Percentiles rank a stretch among this genome's conserved stretches.
These are phyloP conservation scores for Thielaviopsis punctulata DNA, from an alignment of 2,329 filamentous ascomycete genomes.

Conservation along the genomic window DNA sequence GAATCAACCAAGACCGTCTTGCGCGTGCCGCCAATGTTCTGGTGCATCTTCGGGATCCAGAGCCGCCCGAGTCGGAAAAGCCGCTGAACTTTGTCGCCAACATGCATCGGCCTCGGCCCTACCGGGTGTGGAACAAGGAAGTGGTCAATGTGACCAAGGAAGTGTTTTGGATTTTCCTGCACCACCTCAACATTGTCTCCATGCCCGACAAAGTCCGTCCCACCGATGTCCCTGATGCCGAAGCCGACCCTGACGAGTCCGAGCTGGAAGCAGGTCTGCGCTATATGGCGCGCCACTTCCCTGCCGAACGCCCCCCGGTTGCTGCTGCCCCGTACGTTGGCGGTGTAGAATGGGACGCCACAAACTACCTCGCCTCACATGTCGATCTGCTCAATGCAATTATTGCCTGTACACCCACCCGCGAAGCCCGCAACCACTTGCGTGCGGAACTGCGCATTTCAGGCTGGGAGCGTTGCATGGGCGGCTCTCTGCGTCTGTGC, in stretches of 20 bases:
- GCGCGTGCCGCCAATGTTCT: slow-evolving; percentile 58
- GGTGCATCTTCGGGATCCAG: slow-evolving; percentile 61
- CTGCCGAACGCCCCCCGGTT: slow-evolving; percentile 70
- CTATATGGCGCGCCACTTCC: slow-evolving; percentile 60
- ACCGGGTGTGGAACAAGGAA: slow-evolving; percentile 88
- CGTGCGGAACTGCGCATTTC: slow-evolving; percentile 65
- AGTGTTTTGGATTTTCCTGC: slow-evolving; percentile 98
- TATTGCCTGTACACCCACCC: slow-evolving; percentile 59
- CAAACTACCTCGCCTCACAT: slow-evolving; percentile 85
- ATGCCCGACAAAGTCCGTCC: slow-evolving; percentile 26
- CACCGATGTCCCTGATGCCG: slow-evolving; percentile 12
- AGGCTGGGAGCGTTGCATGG: slow-evolving; percentile 83
- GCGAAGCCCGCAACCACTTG: slow-evolving; percentile 54
- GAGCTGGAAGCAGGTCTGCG: slow-evolving; percentile 22
- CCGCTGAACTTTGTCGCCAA: slow-evolving; percentile 76
- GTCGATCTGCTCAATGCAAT: slow-evolving; percentile 86
- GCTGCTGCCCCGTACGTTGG: slow-evolving; percentile 91
- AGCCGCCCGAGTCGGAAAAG: slow-evolving; percentile 55
- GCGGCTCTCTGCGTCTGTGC: slow-evolving; percentile 67
- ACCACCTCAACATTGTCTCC: slow-evolving; percentile 77
- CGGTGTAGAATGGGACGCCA: slow-evolving; percentile 96
- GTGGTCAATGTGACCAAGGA: slow-evolving; percentile 87
- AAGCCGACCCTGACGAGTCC: slow-evolving; percentile 19
- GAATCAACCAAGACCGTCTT: slow-evolving; percentile 42
- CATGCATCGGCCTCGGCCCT: slow-evolving; percentile 75